Evolutionary conservation across 768 basidiomycete genomes (phyloP), one percentile per base, ranked within the genome.

Genomic region (Leccinum variicolor): DNA sequence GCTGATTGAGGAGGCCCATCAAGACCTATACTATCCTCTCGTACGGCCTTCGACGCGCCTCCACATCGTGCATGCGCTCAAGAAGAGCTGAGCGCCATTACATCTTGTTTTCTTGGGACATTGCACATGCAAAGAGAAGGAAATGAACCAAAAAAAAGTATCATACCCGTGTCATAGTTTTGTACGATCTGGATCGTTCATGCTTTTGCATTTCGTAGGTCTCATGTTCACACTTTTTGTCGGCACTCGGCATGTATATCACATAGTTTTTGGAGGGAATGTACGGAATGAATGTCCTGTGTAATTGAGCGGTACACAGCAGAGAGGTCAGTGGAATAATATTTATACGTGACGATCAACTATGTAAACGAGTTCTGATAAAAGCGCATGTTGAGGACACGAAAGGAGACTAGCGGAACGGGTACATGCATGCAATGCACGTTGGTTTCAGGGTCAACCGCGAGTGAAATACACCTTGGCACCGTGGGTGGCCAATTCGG

Each of bases 401-500:
- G 8, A 26, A 13, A 7, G 17, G 17, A 28, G 39, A n/a, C 39
- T 41, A 11, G 17, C 21, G 8, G 17, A 17, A 41, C 8, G 3
- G 25, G 58, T 69, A 64, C 70, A 62, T 62, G 56, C 48, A 52
- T 48, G 51, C 47, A 29, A 56, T 53, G 34, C 54, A 55, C 29
- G 60, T 62, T 19, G 48, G 58, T 54, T 59, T n/a, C 31, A 54
- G 36, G 50, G 61, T 83, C 73, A 91, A 60, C 90, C 90, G 58
- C 90, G 84, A 59, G 85, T 89, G 73, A 94, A 93, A 75, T 94
- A 94, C 26, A 90, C 84, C 72, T 87, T 91, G 57, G 93, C 89
- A 13, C 93, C 93, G 64, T 94, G 89, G 52, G 79, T 81, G 4
- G 91, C 88, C 50, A 96, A 74, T 70, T 95, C 93, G 26, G 83